phyloP scores from a whole-genome alignment of 2,329 filamentous ascomycete species.

The Herpotrichia juniperi region DNA sequence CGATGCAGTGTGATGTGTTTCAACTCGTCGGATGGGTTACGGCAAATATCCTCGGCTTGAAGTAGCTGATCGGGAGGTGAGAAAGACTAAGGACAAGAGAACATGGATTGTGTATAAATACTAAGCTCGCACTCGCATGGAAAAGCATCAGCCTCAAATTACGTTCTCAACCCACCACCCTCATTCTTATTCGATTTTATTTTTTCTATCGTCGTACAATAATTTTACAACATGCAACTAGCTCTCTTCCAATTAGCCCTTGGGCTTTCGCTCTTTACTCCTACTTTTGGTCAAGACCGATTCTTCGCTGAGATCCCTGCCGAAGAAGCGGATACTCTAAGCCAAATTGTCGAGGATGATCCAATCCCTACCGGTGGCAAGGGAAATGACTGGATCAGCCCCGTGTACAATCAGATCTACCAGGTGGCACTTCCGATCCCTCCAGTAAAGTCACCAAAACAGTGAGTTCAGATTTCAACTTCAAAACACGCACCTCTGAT shows the following conservation, averaged over 20 bases:
- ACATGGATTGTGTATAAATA: not conserved
- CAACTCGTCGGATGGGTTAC: not conserved
- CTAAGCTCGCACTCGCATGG: not conserved
- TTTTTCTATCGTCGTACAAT: not conserved
- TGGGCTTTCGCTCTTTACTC: constrained; percentile 11
- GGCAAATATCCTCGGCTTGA: not conserved
- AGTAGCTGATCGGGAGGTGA: not conserved
- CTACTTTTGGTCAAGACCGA: constrained; percentile 9
- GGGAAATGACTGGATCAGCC: not conserved
- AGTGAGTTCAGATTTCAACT: not conserved
- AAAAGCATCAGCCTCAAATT: not conserved
- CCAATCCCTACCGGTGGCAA: not conserved
- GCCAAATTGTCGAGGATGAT: constrained; percentile 15
- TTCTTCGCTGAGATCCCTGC: constrained; percentile 11
- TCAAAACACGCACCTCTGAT: not conserved
- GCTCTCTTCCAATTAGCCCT: constrained; percentile 6
- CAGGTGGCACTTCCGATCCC: not conserved
- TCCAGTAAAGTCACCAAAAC: not conserved
- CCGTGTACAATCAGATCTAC: constrained; percentile 1
- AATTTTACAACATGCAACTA: constrained; percentile 6
- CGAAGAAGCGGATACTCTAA: constrained; percentile 11
- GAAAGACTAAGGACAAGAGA: not conserved
- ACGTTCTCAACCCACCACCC: not conserved
- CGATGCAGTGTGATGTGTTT: constrained; percentile 4
- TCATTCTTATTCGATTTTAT: not conserved